These are phyloP conservation scores for Barnettozyma vustinii DNA, from an alignment of 805 yeast genomes.

Conservation along the genomic window DNA sequence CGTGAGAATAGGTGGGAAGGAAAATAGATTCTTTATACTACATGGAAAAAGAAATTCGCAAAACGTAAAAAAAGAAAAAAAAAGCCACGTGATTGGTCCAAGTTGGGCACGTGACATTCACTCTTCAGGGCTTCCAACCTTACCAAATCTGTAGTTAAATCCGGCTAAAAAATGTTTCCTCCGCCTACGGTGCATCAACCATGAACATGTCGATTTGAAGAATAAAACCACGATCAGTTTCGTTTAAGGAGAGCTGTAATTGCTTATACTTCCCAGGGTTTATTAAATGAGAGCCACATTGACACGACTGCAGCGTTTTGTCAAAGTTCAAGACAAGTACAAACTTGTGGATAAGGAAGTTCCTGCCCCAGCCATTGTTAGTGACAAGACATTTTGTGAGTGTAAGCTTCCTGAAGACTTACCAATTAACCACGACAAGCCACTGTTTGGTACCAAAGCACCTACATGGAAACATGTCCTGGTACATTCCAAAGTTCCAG, in stretches of 20 bases:
- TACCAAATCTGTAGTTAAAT: neutral
- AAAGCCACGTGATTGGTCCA: slow-evolving; percentile 3
- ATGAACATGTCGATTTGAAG: too few species aligned
- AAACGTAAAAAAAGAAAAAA: neutral
- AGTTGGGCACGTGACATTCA: neutral
- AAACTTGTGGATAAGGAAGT: slow-evolving; percentile 13
- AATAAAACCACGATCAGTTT: neutral
- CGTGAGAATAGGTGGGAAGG: slow-evolving; percentile 20
- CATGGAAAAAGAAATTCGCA: neutral
- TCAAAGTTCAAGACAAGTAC: slow-evolving; percentile 13
- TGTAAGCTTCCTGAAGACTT: slow-evolving; percentile 39
- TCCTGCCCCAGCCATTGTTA: slow-evolving; percentile 14
- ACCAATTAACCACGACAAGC: slow-evolving; percentile 35
- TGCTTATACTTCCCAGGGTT: neutral
- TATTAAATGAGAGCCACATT: slow-evolving; percentile 13
- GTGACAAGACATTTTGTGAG: slow-evolving; percentile 40
- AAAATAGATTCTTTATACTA: too few species aligned
- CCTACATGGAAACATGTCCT: slow-evolving; percentile 52
- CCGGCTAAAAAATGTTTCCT: neutral
- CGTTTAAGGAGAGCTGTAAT: neutral
- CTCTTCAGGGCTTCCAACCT: neutral
- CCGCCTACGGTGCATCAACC: neutral
- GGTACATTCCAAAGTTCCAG: slow-evolving; percentile 41
- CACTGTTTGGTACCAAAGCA: slow-evolving; percentile 44
- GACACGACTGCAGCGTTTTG: neutral